Evolutionary conservation across 331 rosid genomes (phyloP).

Genomic region (Saraca asoca): DNA sequence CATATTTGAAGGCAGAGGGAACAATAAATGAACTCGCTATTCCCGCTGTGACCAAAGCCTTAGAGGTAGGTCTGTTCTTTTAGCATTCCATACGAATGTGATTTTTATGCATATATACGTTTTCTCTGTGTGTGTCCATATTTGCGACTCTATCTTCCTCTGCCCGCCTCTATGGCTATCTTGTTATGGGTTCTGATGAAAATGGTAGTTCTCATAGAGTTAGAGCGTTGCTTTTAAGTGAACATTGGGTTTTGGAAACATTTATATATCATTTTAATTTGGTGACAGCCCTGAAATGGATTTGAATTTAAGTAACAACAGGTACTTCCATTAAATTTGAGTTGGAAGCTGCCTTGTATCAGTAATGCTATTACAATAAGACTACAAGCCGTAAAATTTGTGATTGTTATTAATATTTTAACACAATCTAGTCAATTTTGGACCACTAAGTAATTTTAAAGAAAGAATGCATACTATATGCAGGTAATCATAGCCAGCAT

Average conservation of each 20-base stretch:
- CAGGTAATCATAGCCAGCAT: too few relatives aligned
- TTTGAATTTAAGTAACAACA: not conserved
- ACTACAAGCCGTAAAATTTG: not conserved
- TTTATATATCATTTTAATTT: not conserved
- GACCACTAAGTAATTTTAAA: not conserved
- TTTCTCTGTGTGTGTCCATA: too few relatives aligned
- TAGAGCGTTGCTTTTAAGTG: not conserved
- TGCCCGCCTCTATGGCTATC: too few relatives aligned
- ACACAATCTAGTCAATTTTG: not conserved
- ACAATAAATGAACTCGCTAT: constrained; percentile 55
- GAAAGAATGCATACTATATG: too few relatives aligned
- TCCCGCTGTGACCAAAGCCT: constrained; percentile 48
- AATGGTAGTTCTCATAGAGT: too few relatives aligned
- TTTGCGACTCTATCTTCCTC: too few relatives aligned
- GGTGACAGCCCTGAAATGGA: not conserved
- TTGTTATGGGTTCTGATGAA: too few relatives aligned
- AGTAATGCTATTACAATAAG: not conserved
- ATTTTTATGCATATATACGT: not conserved
- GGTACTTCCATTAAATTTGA: not conserved
- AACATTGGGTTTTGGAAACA: not conserved
- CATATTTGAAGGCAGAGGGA: constrained; percentile 66
- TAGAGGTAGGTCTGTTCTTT: constrained; percentile 42
- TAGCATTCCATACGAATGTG: not conserved
- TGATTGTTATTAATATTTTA: not conserved
- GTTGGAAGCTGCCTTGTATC: not conserved